These are phyloP conservation scores for Penicillium chermesinum DNA, from an alignment of 495 filamentous ascomycete genomes.

Conservation along the genomic window DNA sequence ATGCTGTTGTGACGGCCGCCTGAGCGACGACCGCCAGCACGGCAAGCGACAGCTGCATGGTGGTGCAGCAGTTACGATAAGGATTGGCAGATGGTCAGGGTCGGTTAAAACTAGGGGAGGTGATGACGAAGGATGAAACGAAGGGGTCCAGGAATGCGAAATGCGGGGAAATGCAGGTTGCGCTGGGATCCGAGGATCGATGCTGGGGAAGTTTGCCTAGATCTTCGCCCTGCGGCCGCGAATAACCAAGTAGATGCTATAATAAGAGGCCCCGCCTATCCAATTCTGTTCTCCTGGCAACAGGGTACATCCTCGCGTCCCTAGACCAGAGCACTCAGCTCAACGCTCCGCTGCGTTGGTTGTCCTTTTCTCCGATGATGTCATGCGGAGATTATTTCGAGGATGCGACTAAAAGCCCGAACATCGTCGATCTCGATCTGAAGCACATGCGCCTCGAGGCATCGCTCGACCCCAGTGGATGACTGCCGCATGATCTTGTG, in stretches of 20 bases:
- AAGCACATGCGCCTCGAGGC: too few relatives aligned
- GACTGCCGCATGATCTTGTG: too few relatives aligned
- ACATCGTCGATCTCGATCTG: too few relatives aligned
- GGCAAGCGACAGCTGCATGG: constrained; percentile 35
- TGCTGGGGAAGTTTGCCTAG: constrained; percentile 1
- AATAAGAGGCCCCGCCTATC: too few relatives aligned
- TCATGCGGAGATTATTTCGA: constrained; percentile 22
- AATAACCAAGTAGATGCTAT: too few relatives aligned
- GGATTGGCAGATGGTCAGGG: constrained; percentile 2
- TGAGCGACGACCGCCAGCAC: constrained; percentile 33
- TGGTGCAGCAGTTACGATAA: constrained; percentile 1
- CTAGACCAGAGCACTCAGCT: too few relatives aligned
- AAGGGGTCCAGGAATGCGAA: constrained; percentile 15
- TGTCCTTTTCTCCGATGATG: constrained; percentile 15
- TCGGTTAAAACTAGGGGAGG: constrained; percentile 4
- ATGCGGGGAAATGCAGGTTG: constrained; percentile 18
- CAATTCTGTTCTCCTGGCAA: too few relatives aligned
- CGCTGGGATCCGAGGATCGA: not conserved
- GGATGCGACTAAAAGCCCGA: too few relatives aligned
- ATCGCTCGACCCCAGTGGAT: too few relatives aligned
- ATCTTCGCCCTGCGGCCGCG: too few relatives aligned
- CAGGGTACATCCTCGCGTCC: too few relatives aligned
- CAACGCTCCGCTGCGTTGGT: not conserved
- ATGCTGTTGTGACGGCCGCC: constrained; percentile 36
- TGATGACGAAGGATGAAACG: constrained; percentile 7